These are phyloP conservation scores for Moricandia moricandioides DNA, from an alignment of 345 rosid species.

Conservation along the genomic window DNA sequence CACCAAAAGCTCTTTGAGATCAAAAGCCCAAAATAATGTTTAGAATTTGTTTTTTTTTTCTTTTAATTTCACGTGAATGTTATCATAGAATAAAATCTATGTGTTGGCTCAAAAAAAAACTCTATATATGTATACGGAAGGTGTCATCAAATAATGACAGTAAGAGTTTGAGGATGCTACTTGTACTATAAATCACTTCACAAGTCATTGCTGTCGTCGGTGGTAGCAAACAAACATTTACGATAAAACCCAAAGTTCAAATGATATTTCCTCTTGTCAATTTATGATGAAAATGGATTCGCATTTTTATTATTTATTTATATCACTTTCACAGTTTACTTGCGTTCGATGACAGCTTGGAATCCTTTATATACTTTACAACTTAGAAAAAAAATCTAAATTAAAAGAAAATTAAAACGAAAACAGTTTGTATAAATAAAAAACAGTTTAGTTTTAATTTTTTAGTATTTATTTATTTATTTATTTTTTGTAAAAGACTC, in stretches of 20 bases:
- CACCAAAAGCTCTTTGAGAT: no score
- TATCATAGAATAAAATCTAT: not conserved
- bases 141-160: not conserved
- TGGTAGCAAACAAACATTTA: not conserved
- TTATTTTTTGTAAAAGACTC: no score
- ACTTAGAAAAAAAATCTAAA: no score
- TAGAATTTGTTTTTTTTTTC: no score
- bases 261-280: not conserved
- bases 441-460: no score
- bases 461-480: no score
- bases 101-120: no score
- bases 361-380: not conserved
- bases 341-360: constrained; percentile 16
- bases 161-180: not conserved
- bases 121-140: not conserved
- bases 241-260: not conserved
- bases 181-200: not conserved
- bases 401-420: no score
- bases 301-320: not conserved
- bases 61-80: not conserved
- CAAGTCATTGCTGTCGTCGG: not conserved
- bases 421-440: no score
- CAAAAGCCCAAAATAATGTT: no score
- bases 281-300: constrained; percentile 20
- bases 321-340: not conserved